phyloP scores from a whole-genome alignment of 768 basidiomycete species.

The Amanita thiersii region DNA sequence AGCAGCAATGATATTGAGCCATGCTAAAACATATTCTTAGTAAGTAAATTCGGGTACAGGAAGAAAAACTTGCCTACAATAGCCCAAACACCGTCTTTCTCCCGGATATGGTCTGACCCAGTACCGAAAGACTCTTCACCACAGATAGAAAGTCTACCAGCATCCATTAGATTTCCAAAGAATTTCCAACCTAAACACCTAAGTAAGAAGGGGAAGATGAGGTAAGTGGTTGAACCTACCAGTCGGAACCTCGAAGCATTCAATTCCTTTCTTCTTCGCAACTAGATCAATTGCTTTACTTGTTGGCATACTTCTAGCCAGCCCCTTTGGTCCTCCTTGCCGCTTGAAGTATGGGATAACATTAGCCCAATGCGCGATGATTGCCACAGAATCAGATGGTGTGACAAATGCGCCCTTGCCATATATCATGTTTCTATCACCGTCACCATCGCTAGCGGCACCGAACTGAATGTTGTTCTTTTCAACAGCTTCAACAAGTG shows the following conservation, averaged over 20 bases:
- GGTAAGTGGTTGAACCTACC: conserved; percentile 35
- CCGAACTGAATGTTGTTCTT: conserved; percentile 81
- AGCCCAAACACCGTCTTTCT: conserved; percentile 99
- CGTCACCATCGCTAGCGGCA: conserved; percentile 95
- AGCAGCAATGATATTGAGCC: conserved; percentile 95
- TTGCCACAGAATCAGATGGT: conserved; percentile 94
- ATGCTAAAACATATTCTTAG: conserved; percentile 45
- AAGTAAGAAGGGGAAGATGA: not conserved
- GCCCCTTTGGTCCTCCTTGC: conserved; percentile 78
- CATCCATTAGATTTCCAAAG: conserved; percentile 99
- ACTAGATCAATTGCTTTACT: conserved; percentile 95
- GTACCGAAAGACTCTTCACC: conserved; percentile 99
- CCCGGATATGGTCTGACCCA: conserved; percentile 99
- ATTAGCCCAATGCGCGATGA: conserved; percentile 97
- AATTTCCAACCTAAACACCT: conserved; percentile 86
- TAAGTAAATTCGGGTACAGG: conserved; percentile 1
- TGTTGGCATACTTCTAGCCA: conserved; percentile 97
- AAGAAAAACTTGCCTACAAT: conserved; percentile 67
- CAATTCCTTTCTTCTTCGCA: conserved; percentile 86
- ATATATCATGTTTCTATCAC: conserved; percentile 99
- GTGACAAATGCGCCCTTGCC: conserved; percentile 97
- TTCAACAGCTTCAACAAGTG: conserved; percentile 90
- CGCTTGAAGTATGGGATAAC: conserved; percentile 89
- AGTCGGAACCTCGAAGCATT: conserved; percentile 95
- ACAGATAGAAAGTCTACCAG: conserved; percentile 93